Base-by-base conservation (phyloP, 1,284 basidiomycete genomes). In the Leccinum cinnamomeum region DNA sequence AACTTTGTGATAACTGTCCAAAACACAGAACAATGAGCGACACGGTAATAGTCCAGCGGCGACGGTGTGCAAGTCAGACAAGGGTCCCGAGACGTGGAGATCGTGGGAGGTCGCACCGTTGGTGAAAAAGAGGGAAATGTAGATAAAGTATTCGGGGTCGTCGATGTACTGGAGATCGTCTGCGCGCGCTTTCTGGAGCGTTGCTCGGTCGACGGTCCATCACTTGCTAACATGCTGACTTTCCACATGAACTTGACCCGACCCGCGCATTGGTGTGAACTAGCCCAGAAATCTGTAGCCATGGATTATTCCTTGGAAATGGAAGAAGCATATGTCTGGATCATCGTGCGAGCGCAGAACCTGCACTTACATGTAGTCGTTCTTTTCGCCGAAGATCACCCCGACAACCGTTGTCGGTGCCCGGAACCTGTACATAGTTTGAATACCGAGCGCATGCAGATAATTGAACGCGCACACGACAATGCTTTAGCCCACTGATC, bases 131-230 rank as follows among this genome's bases (percentile, higher is more conserved):
- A 97, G 91, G 48, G 85, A 83, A 54, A 96, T 80, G 71, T 93
- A 90, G 54, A 89, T 88, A 62, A 96, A 80, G 69, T 90, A 80
- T 61, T 91, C 86, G 5, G 86, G 82, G 60, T 89, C 85, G 23
- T 88, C 87, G 48, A 92, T 88, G 73, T 94, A 94, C 60, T 83
- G 82, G 60, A 90, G 75, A 73, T 97, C 95, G 58, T 90, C 84
- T 2, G 81, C 76, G 33, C 93, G 86, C n/a, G 94, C 88, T 65
- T 85, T 82, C 60, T 81, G 81, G 56, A 95, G 76, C 0, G 88
- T 87, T 20, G 85, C 82, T n/a, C 92, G 84, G 75, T 95, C 91
- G 44, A 95, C 82, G 37, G 95, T 83, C 92, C 95, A 97, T 70
- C 93, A 83, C 77, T 91, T 93, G 78, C 92, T 94, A 72, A 57